These are phyloP conservation scores for Coemansia sp. DNA, from an alignment of 192 early-diverging fungal genomes.

Conservation along the genomic window DNA sequence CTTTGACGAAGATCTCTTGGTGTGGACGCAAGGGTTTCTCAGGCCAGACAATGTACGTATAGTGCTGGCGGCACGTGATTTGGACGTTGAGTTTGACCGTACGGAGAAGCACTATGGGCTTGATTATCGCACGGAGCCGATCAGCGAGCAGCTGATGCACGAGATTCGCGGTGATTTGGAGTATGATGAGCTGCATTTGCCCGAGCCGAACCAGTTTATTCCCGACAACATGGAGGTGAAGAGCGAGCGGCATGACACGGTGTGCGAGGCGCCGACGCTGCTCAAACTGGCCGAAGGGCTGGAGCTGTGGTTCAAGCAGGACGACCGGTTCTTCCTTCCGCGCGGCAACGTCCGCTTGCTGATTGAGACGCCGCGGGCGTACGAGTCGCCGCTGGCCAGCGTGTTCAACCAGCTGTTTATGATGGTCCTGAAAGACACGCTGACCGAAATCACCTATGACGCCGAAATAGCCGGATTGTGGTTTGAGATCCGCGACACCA, in stretches of 20 bases:
- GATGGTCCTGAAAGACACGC: slow-evolving; percentile 74
- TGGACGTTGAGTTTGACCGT: slow-evolving; percentile 45
- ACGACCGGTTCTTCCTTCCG: slow-evolving; percentile 90
- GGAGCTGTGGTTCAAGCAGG: slow-evolving; percentile 92
- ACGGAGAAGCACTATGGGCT: slow-evolving; percentile 81
- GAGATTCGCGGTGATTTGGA: slow-evolving; percentile 14
- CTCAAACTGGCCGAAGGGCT: slow-evolving; percentile 23
- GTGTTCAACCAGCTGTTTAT: slow-evolving; percentile 71
- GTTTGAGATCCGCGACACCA: slow-evolving; percentile 68
- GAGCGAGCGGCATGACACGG: slow-evolving; percentile 8
- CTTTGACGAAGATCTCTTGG: slow-evolving; percentile 65
- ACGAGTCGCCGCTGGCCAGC: slow-evolving; percentile 70
- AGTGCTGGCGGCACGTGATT: slow-evolving; percentile 46
- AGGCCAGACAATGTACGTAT: slow-evolving; percentile 62
- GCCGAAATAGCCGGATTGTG: slow-evolving; percentile 84
- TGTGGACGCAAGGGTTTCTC: slow-evolving; percentile 61
- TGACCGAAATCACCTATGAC: slow-evolving; percentile 87
- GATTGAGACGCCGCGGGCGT: slow-evolving; percentile 69
- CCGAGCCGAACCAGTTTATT: slow-evolving; percentile 79
- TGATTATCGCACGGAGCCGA: slow-evolving; percentile 65
- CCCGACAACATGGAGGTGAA: slow-evolving; percentile 77
- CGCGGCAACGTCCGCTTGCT: slow-evolving; percentile 76
- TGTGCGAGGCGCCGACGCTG: slow-evolving; percentile 25
- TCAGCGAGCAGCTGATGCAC: slow-evolving; percentile 56
- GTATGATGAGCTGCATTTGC: slow-evolving; percentile 63